Evolutionary conservation across 805 yeast species (phyloP).

Genomic region (Candida insectorum): DNA sequence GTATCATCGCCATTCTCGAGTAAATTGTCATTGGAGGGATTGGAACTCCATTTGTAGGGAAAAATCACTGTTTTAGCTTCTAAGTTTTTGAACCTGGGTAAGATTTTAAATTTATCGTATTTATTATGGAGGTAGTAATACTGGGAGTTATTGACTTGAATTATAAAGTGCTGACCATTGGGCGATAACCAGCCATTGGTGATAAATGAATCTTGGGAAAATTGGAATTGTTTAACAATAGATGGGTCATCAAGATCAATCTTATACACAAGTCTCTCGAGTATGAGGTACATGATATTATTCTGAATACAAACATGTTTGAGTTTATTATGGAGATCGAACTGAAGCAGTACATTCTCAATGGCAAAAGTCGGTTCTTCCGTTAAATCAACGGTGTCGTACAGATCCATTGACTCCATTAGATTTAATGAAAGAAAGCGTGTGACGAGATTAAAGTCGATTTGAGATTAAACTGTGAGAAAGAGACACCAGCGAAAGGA

Average conservation of each 20-base stretch:
- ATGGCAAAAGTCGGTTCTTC: slow-evolving; percentile 24
- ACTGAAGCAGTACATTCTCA: slow-evolving; percentile 40
- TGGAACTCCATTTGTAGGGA: neutral
- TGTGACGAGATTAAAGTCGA: too few relatives aligned
- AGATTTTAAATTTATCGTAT: slow-evolving; percentile 28
- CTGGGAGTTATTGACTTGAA: slow-evolving; percentile 20
- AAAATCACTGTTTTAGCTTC: slow-evolving; percentile 20
- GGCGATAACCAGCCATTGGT: slow-evolving; percentile 37
- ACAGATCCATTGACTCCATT: too few relatives aligned
- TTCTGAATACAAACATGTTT: slow-evolving; percentile 25
- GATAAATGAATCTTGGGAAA: slow-evolving; percentile 19
- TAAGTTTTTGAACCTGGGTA: slow-evolving; percentile 31
- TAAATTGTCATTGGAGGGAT: too few relatives aligned
- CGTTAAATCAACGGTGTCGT: neutral
- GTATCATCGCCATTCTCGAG: too few relatives aligned
- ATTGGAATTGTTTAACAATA: slow-evolving; percentile 19
- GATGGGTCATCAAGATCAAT: slow-evolving; percentile 38
- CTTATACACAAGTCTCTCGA: slow-evolving; percentile 18
- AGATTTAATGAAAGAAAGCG: too few relatives aligned
- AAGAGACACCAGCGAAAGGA: too few relatives aligned
- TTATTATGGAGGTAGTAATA: slow-evolving; percentile 31
- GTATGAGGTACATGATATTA: slow-evolving; percentile 32
- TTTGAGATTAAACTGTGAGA: too few relatives aligned
- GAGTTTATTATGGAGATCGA: slow-evolving; percentile 25
- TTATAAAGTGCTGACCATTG: slow-evolving; percentile 31